Conservation (phyloP, 1,284 basidiomycete genomes). For the Cryptococcus sp. region DNA sequence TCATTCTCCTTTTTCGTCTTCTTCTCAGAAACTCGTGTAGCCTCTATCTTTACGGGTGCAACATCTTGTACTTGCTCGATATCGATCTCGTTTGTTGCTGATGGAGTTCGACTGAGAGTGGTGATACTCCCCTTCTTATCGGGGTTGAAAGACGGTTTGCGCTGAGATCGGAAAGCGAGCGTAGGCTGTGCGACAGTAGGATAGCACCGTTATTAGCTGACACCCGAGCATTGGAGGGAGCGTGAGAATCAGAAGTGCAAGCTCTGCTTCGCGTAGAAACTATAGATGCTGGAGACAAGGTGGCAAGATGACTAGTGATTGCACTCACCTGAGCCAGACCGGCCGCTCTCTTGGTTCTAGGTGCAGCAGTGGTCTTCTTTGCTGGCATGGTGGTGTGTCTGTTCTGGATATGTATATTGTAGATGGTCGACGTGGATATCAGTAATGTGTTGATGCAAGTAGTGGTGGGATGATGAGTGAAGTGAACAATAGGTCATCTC, state of each 20-base stretch:
- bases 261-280: no score
- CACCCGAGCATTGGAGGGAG: background rate
- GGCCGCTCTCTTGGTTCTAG: constrained; percentile 12
- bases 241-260: no score
- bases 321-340: constrained; percentile 17
- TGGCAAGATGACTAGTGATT: no score
- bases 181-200: constrained; percentile 15
- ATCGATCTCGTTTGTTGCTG: background rate
- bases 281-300: no score
- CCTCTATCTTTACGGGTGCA: background rate
- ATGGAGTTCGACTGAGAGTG: no score
- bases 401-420: no score
- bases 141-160: constrained; percentile 6
- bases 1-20: constrained; percentile 6
- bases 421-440: no score
- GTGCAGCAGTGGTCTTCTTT: constrained; percentile 2
- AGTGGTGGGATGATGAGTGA: no score
- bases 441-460: no score
- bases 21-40: background rate
- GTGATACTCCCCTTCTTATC: background rate
- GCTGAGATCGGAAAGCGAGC: constrained; percentile 20
- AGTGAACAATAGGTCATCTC: background rate
- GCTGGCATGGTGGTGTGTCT: constrained; percentile 5
- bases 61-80: background rate
- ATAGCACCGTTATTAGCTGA: background rate